Percentiles rank a stretch among this genome's conserved stretches.
Conservation (phyloP, 768 basidiomycete species). For the Tremella mesenterica region DNA sequence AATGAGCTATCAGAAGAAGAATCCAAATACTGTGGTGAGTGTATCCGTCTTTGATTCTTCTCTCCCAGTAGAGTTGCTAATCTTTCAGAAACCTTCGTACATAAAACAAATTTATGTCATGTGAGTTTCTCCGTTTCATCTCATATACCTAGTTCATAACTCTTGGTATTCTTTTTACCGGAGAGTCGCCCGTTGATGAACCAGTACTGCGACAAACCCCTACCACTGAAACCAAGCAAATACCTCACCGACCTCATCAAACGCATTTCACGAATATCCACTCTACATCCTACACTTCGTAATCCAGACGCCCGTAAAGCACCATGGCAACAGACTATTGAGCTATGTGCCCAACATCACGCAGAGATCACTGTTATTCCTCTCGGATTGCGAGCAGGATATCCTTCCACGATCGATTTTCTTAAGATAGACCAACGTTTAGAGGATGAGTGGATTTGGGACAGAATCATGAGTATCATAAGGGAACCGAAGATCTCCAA, state of each 20-base stretch:
- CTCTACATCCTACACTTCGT: background rate
- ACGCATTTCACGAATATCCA: background rate
- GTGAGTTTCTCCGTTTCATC: background rate
- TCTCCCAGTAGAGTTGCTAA: no score
- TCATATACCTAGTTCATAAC: background rate
- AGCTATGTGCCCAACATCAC: slow-evolving; percentile 31
- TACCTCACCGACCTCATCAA: background rate
- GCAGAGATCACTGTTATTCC: slow-evolving; percentile 30
- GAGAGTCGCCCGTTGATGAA: background rate
- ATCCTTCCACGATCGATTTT: slow-evolving; percentile 32
- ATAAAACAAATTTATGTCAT: background rate
- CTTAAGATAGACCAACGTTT: slow-evolving; percentile 6
- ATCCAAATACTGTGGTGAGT: background rate
- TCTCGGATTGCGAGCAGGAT: slow-evolving; percentile 25
- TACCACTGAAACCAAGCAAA: background rate
- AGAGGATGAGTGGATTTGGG: slow-evolving; percentile 13
- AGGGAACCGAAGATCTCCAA: background rate
- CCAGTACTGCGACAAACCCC: background rate
- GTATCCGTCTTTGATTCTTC: background rate
- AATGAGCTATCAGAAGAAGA: background rate
- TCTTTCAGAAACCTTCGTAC: background rate
- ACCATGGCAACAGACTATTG: background rate
- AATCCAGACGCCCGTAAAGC: background rate
- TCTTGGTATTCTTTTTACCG: background rate
- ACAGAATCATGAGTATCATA: background rate